Base-by-base conservation (phyloP, 2,329 filamentous ascomycete genomes). In the Cercospora zeae-maydis region DNA sequence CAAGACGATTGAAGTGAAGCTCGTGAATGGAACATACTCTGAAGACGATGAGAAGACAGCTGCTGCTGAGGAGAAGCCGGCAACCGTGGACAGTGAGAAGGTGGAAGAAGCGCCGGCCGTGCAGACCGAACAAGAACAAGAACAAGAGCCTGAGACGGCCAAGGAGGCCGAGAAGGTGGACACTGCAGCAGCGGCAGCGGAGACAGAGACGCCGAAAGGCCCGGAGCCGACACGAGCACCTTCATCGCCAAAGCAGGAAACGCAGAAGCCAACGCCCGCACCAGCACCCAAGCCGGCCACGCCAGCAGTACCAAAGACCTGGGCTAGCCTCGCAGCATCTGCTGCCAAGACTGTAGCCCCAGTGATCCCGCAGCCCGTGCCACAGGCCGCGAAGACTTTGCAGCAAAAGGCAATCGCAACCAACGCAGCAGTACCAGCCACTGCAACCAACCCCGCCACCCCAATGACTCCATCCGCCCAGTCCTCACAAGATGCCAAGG, bases 1-100 rank as follows among this genome's bases (percentile, higher is more conserved):
- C 75, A 82, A 91, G 80, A 91, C 92, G 82, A 83, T 92, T 21
- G 88, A 93, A 78, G 84, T 92, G 73, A 82, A 80, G 68, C 75
- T 78, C 39, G 75, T 73, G 69, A 65, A 74, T 57, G 62, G 66
- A 33, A 71, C 78, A 39, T 64, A 69, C 36, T 70, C 78, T 39
- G 64, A 69, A 39, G 59, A 57, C 16, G 69, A 69, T 53, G 68
- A 71, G 30, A 55, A 56, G 70, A 71, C 49, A 21, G 71, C 71
- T 16, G 69, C 74, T 69, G 73, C 77, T 62, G 68, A 72, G 34
- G 71, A 75, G 33, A 30, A 19, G 13, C 37, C 36, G 19, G 55
- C 55, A 16, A 71, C 69, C 36, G 70, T 68, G 30, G 70, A 74
- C 62, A 76, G 77, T 36, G 70, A 76, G 30, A 75, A 76, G 72